Conservation (phyloP, 78 protist genomes). For the Reticulomyxa filosa region DNA sequence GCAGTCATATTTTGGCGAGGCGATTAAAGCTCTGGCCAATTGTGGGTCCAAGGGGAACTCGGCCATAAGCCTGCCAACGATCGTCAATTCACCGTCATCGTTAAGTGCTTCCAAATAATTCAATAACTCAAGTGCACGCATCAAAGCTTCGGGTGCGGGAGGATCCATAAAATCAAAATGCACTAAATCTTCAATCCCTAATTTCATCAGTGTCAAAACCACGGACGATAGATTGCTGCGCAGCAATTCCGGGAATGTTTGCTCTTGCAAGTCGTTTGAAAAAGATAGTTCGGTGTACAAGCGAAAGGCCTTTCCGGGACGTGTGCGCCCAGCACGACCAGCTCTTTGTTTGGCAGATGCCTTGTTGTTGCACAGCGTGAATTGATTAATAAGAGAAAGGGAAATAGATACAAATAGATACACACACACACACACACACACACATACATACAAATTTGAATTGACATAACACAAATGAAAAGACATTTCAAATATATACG, state of each 20-base stretch:
- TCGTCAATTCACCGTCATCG: conserved; percentile 77
- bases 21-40: conserved; percentile 40
- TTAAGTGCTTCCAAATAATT: conserved; percentile 90
- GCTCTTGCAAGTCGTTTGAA: conserved; percentile 50
- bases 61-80: conserved; percentile 52
- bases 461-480: no score
- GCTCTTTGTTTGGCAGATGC: conserved; percentile 96
- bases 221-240: conserved; percentile 44
- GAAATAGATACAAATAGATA: no score
- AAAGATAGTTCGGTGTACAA: conserved; percentile 30
- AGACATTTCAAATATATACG: no score
- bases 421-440: no score
- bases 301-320: conserved; percentile 83
- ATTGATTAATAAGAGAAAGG: neutral
- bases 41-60: conserved; percentile 97
- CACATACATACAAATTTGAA: no score
- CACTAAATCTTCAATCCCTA: conserved; percentile 87
- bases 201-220: conserved; percentile 61
- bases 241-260: conserved; percentile 92
- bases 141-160: conserved; percentile 41
- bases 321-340: conserved; percentile 98
- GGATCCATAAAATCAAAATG: conserved; percentile 90
- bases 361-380: neutral
- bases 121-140: conserved; percentile 82
- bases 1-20: conserved; percentile 38